Percentiles rank a stretch among this genome's conserved stretches.
These are phyloP conservation scores for Cytospora chrysosperma DNA, from an alignment of 2,329 filamentous ascomycete species.

Conservation along the genomic window DNA sequence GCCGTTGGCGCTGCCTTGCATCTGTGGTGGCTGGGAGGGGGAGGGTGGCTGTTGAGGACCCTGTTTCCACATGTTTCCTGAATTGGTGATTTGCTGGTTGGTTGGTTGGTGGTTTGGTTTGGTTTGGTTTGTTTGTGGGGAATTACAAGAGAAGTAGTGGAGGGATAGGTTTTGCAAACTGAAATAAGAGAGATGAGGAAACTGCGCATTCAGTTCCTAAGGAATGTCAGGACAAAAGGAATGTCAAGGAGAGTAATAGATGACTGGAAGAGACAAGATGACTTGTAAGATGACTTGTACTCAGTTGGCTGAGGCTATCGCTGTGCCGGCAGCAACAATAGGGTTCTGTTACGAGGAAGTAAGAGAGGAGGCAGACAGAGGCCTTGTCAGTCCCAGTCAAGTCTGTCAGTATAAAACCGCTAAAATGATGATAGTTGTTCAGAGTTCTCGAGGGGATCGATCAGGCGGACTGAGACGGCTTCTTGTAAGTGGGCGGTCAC, in stretches of 20 bases:
- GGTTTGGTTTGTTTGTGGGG: neutral
- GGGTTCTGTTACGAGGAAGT: neutral
- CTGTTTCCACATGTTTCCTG: constrained; percentile 1
- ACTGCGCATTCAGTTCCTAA: constrained; percentile 13
- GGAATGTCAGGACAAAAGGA: constrained; percentile 9
- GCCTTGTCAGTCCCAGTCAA: neutral
- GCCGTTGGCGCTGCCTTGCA: constrained; percentile 2
- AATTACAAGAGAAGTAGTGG: neutral
- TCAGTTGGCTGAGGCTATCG: constrained; percentile 7
- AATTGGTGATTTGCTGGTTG: neutral
- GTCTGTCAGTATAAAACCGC: constrained; percentile 4
- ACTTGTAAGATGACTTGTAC: constrained; percentile 17
- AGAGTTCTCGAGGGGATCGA: neutral
- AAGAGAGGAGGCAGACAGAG: neutral
- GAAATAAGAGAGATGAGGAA: constrained; percentile 6
- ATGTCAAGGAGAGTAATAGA: constrained; percentile 17
- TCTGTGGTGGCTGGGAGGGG: constrained; percentile 21
- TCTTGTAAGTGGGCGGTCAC: constrained; percentile 11
- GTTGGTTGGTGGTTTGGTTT: neutral
- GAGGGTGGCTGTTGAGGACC: constrained; percentile 17
- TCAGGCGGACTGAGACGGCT: constrained; percentile 4
- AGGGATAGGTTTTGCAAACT: constrained; percentile 1
- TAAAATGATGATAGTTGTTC: constrained; percentile 4
- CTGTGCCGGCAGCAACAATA: constrained; percentile 15
- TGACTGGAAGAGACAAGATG: neutral